These are phyloP conservation scores for Curvularia lunata DNA, from an alignment of 2,329 filamentous ascomycete species.

Conservation along the genomic window DNA sequence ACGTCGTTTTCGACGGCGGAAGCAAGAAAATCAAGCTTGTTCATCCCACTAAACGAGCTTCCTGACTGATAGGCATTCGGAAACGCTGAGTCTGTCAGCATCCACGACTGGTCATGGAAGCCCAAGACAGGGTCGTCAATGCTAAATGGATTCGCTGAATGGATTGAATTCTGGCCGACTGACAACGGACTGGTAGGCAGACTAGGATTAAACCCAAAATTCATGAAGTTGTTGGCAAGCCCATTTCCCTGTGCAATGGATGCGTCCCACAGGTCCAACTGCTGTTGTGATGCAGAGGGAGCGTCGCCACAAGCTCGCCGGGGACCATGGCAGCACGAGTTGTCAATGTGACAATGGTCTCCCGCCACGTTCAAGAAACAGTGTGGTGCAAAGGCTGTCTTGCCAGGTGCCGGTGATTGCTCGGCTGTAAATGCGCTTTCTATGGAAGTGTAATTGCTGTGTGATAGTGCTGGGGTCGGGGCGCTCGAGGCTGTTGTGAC, in stretches of 20 bases:
- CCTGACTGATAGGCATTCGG: constrained; percentile 22
- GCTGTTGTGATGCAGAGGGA: constrained; percentile 31
- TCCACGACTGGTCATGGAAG: constrained; percentile 36
- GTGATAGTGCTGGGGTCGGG: constrained; percentile 40
- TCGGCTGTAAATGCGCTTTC: constrained; percentile 39
- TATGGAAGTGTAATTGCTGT: constrained; percentile 43
- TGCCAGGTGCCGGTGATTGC: constrained; percentile 32
- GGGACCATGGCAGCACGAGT: constrained; percentile 45
- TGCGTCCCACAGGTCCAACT: constrained; percentile 37
- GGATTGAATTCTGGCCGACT: constrained; percentile 20
- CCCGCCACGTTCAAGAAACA: constrained; percentile 41
- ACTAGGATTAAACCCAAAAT: constrained; percentile 34
- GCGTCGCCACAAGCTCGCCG: constrained; percentile 39
- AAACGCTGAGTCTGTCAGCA: constrained; percentile 37
- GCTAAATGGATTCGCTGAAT: constrained; percentile 23
- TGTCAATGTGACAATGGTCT: constrained; percentile 47
- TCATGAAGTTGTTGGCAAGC: constrained; percentile 34
- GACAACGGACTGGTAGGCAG: constrained; percentile 32
- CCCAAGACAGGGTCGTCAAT: constrained; percentile 28
- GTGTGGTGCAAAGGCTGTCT: constrained; percentile 20
- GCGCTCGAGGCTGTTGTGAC: constrained; percentile 35
- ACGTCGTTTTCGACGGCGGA: constrained; percentile 39
- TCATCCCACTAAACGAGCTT: constrained; percentile 15
- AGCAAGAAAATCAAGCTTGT: constrained; percentile 40
- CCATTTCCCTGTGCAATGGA: constrained; percentile 37